Base-by-base conservation (phyloP, 345 rosid genomes). In the Salix arbutifolia region DNA sequence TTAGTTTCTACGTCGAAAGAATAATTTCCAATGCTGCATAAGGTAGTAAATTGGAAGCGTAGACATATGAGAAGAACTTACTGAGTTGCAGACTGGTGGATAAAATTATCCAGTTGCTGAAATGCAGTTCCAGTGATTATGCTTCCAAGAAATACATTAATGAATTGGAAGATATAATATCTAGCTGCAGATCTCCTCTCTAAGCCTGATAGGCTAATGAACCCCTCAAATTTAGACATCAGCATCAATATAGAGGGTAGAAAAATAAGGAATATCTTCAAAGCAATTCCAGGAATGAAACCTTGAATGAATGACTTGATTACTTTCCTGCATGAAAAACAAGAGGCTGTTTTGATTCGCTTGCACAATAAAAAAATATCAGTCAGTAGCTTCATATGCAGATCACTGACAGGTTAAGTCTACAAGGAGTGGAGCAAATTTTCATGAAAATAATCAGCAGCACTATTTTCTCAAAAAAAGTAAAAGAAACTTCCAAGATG, bases 201-300 rank as follows among this genome's bases (percentile, higher is more conserved):
- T 17, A 93, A 33, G 13, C 89, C 35, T 3, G 98, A 96, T 53
- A 72, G 67, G 77, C 96, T 90, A 18, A 89, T 82, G 75, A 89
- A 90, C 4, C 99, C 99, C 87, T 96, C 99, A n/a, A 96, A 91
- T 78, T 96, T 93, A 6, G 98, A 96, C 99, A 93, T 96, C 3
- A 91, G 21, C 98, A 96, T 96, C 71, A 96, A 82, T 74, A 96
- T 89, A 7, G 91, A 73, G 8, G 99, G 99, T 42, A 93, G 90
- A 80, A 93, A 88, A 40, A 96, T 76, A 70, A 96, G 96, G 79
- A 96, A 93, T 53, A 93, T 83, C 90, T 93, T 96, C 88, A 96
- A 77, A 33, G 94, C 98, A 35, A 96, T 93, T 75, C 99, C 99
- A 0, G 99, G 99, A 75, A 96, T 97, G 71, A 95, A 93, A 53